Base-by-base conservation (phyloP, 805 yeast species). In the Myxozyma melibiosi region DNA sequence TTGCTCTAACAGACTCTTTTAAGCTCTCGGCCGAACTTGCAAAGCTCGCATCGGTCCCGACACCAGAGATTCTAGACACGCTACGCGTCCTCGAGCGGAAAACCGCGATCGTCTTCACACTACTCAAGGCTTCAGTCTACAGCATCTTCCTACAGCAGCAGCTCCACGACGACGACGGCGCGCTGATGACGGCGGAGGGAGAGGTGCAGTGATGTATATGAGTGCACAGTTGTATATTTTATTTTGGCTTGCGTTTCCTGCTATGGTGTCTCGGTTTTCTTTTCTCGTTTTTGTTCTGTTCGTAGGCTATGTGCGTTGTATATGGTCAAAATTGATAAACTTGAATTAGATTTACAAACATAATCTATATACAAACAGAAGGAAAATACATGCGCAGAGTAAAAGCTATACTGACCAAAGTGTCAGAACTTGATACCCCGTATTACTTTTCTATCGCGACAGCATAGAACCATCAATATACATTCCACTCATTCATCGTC, bases 111-210 rank as follows among this genome's bases (percentile, higher is more conserved):
- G 85, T 86, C 3, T 83, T 83, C 49, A 85, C 90, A 0, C 69
- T 84, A 41, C 78, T 86, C 70, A 83, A 84, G 62, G 85, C 87
- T 3, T 85, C 90, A 2, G 88, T 86, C 3, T 86, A 86, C 67
- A 80, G 85, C 16, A 72, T 85, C 50, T 80, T 83, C 54, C 67
- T 83, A 38, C 84, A 83, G 63, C 78, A 78, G 61, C 66, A 55
- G 18, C 42, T 55, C 11, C 68, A 60, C 24, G 52, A 48, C 25
- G 62, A 56, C 16, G 66, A 68, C 13, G 62, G 57, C 4, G 3
- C 50, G 14, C 20, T 45, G 16, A 6, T 43, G 8, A 7, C 37
- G 8, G 27, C 16, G 5, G 50, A 45, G 30, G 28, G 40, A 5
- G 50, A 8, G 20, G 14, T 45, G 40, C 30, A 33, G 22, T 33